A percentile compares a stretch with the other conserved stretches of the same genome.
phyloP scores from a whole-genome alignment of 805 yeast species.

The Jamesozyma jinghongensis region DNA sequence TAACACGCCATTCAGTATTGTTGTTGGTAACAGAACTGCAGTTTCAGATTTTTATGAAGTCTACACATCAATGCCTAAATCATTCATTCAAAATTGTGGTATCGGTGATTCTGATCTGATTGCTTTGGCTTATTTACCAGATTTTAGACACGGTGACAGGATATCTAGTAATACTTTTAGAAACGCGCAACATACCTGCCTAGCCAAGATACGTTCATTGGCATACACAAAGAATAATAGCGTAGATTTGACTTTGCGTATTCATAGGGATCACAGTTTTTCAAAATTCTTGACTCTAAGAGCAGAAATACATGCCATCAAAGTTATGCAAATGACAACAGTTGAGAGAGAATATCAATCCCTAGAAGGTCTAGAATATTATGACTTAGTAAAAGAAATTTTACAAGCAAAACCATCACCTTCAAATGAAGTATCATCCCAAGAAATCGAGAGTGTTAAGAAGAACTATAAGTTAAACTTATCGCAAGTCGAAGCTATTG shows the following conservation, averaged over 20 bases:
- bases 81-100: slow-evolving; percentile 41
- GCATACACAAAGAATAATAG: slow-evolving; percentile 56
- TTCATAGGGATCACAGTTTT: slow-evolving; percentile 41
- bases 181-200: slow-evolving; percentile 41
- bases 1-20: slow-evolving; percentile 49
- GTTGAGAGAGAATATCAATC: slow-evolving; percentile 89
- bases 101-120: slow-evolving; percentile 70
- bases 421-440: slow-evolving; percentile 18
- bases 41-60: slow-evolving; percentile 85
- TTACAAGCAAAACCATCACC: slow-evolving; percentile 51
- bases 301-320: slow-evolving; percentile 54
- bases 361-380: slow-evolving; percentile 69
- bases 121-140: slow-evolving; percentile 48
- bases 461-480: slow-evolving; percentile 54
- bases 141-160: slow-evolving; percentile 20
- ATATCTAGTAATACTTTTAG: slow-evolving; percentile 30
- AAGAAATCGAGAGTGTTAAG: slow-evolving; percentile 37
- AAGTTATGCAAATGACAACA: slow-evolving; percentile 80
- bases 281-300: slow-evolving; percentile 50
- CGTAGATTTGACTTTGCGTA: slow-evolving; percentile 67
- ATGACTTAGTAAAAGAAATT: slow-evolving; percentile 63
- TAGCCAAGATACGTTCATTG: slow-evolving; percentile 72
- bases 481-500: slow-evolving; percentile 87
- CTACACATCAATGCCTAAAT: slow-evolving; percentile 57
- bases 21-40: slow-evolving; percentile 71